These are phyloP conservation scores for Tricholoma hemisulphureum DNA, from an alignment of 768 basidiomycete species.

Conservation along the genomic window DNA sequence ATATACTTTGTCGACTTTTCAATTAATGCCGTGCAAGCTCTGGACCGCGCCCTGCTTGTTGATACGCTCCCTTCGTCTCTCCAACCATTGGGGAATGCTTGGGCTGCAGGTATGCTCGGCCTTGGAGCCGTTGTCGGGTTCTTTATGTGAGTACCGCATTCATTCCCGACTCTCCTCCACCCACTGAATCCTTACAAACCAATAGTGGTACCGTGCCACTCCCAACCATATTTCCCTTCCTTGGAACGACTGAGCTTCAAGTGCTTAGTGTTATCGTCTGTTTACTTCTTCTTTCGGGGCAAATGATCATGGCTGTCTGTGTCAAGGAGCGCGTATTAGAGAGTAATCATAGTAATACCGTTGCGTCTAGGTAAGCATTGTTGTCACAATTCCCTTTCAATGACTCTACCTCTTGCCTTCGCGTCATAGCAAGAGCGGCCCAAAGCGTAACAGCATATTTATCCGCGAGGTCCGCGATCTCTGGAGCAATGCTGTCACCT, in stretches of 20 bases:
- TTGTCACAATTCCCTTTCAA: not conserved
- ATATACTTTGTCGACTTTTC: conserved; percentile 58
- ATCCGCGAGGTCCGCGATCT: conserved; percentile 56
- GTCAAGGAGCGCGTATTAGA: conserved; percentile 74
- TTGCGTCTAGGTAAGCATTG: conserved; percentile 4
- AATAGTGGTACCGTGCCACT: conserved; percentile 82
- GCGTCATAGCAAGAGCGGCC: conserved; percentile 7
- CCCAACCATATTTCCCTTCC: conserved; percentile 61
- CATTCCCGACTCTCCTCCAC: not conserved
- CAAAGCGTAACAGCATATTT: conserved; percentile 32
- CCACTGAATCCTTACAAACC: not conserved
- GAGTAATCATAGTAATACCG: conserved; percentile 8
- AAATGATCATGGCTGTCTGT: conserved; percentile 55
- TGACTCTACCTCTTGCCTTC: not conserved
- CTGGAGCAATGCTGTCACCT: conserved; percentile 63
- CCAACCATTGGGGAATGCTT: conserved; percentile 88
- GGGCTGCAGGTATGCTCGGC: conserved; percentile 93
- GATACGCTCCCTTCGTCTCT: conserved; percentile 73
- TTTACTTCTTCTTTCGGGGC: conserved; percentile 62
- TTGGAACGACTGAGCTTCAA: conserved; percentile 79
- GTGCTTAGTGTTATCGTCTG: conserved; percentile 77
- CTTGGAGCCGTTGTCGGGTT: conserved; percentile 85
- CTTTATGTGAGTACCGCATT: conserved; percentile 62
- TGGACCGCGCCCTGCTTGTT: conserved; percentile 87
- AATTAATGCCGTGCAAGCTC: conserved; percentile 73